phyloP scores from a whole-genome alignment of 1,139 yeast species.

The Hemisphaericaspora subhashii region DNA sequence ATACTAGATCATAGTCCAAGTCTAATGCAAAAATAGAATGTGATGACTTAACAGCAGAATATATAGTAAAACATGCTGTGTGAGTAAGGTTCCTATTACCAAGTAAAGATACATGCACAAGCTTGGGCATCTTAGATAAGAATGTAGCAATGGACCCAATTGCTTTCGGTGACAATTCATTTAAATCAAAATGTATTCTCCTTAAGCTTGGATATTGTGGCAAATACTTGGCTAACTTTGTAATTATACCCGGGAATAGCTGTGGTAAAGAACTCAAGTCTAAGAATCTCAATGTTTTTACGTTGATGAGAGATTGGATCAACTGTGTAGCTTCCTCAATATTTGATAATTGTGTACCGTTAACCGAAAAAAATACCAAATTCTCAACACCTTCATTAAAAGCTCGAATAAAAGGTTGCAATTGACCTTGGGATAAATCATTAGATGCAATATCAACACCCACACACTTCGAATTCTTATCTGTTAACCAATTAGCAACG shows the following conservation, averaged over 20 bases:
- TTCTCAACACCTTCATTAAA: constrained; percentile 38
- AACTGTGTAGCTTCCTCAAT: constrained; percentile 56
- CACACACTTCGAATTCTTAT: constrained; percentile 54
- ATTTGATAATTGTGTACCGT: constrained; percentile 60
- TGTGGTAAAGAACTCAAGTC: constrained; percentile 76
- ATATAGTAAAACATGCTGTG: constrained; percentile 65
- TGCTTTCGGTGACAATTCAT: constrained; percentile 62
- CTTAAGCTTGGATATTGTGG: constrained; percentile 67
- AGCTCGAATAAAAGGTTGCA: constrained; percentile 49
- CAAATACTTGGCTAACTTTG: constrained; percentile 57
- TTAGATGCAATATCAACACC: constrained; percentile 89
- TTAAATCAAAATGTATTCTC: constrained; percentile 76
- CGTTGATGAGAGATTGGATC: constrained; percentile 48
- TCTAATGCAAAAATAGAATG: constrained; percentile 67
- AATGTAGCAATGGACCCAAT: constrained; percentile 69
- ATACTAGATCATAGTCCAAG: constrained; percentile 65
- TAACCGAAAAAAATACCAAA: constrained; percentile 65
- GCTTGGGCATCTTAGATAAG: constrained; percentile 63
- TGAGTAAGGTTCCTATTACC: constrained; percentile 60
- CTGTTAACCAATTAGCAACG: constrained; percentile 63
- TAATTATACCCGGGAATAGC: constrained; percentile 70
- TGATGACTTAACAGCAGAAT: constrained; percentile 69
- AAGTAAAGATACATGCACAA: constrained; percentile 74
- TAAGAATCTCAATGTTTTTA: constrained; percentile 63
- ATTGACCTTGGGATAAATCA: constrained; percentile 58